Percentiles rank a stretch among this genome's conserved stretches.
Conservation (phyloP, 2,329 filamentous ascomycete genomes). For the Clonostachys solani region DNA sequence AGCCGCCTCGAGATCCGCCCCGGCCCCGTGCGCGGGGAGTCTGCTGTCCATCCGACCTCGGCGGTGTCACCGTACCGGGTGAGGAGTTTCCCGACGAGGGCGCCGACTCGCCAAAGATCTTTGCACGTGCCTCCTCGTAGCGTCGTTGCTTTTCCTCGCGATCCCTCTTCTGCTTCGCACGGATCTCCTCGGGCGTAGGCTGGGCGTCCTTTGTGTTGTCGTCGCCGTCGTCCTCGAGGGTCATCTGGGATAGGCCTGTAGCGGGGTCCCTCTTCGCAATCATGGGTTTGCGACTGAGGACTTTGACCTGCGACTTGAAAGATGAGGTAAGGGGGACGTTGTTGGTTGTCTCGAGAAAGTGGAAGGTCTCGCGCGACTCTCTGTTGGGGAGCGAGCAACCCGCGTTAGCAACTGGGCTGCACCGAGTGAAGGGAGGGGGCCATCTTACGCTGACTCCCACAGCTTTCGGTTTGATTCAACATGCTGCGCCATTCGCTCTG, state of each 20-base stretch:
- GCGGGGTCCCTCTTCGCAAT: constrained; percentile 54
- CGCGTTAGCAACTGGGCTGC: neutral
- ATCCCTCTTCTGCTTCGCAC: constrained; percentile 72
- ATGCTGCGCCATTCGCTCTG: constrained; percentile 76
- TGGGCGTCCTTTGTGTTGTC: constrained; percentile 58
- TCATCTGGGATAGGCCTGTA: constrained; percentile 40
- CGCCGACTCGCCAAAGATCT: constrained; percentile 70
- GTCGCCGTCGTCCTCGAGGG: constrained; percentile 58
- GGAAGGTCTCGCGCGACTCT: constrained; percentile 69
- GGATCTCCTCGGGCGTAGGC: constrained; percentile 71
- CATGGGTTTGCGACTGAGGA: constrained; percentile 78
- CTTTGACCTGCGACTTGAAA: constrained; percentile 79
- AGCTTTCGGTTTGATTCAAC: constrained; percentile 78
- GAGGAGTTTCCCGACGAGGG: constrained; percentile 55
- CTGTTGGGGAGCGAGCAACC: constrained; percentile 30
- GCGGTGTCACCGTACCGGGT: constrained; percentile 57
- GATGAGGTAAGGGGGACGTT: constrained; percentile 56
- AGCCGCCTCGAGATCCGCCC: constrained; percentile 17
- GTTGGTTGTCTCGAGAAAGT: constrained; percentile 67
- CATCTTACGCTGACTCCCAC: constrained; percentile 80
- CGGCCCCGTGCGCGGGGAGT: constrained; percentile 38
- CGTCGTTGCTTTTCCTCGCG: constrained; percentile 85
- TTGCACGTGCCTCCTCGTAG: constrained; percentile 84
- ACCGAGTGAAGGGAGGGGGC: neutral
- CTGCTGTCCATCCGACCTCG: constrained; percentile 29